A percentile compares a stretch with the other conserved stretches of the same genome.
phyloP scores from a whole-genome alignment of 2,329 filamentous ascomycete species.

The Dactylonectria estremocensis region DNA sequence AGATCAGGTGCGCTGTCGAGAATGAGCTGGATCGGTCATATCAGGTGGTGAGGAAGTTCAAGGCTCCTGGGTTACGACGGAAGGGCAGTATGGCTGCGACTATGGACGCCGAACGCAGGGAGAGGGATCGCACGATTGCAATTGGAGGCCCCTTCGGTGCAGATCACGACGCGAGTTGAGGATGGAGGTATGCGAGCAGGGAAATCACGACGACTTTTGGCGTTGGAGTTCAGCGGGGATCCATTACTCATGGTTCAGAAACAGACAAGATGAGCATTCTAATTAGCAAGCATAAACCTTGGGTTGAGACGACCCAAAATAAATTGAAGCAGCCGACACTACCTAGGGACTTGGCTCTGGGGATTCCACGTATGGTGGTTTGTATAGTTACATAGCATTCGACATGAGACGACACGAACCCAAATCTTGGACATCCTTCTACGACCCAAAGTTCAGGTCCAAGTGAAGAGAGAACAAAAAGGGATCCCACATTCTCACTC shows the following conservation, averaged over 20 bases:
- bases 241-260: conserved; percentile 9
- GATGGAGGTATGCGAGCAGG: conserved; percentile 24
- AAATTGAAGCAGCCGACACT: too few relatives aligned
- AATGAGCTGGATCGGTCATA: conserved; percentile 90
- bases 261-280: neutral
- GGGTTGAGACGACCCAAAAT: too few relatives aligned
- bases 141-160: conserved; percentile 25
- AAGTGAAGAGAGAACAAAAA: too few relatives aligned
- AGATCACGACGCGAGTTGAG: conserved; percentile 34
- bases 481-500: too few relatives aligned
- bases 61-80: conserved; percentile 65
- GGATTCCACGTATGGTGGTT: too few relatives aligned
- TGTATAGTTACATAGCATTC: too few relatives aligned
- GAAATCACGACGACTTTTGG: neutral
- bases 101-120: conserved; percentile 42
- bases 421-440: too few relatives aligned
- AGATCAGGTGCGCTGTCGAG: conserved; percentile 87
- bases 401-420: too few relatives aligned
- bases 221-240: conserved; percentile 6
- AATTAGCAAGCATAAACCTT: neutral
- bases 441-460: too few relatives aligned
- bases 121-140: conserved; percentile 32
- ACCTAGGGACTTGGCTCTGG: too few relatives aligned
- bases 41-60: conserved; percentile 79
- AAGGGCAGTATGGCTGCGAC: conserved; percentile 59